Conservation (phyloP, 2,329 filamentous ascomycete species). For the Penicillium frequentans region DNA sequence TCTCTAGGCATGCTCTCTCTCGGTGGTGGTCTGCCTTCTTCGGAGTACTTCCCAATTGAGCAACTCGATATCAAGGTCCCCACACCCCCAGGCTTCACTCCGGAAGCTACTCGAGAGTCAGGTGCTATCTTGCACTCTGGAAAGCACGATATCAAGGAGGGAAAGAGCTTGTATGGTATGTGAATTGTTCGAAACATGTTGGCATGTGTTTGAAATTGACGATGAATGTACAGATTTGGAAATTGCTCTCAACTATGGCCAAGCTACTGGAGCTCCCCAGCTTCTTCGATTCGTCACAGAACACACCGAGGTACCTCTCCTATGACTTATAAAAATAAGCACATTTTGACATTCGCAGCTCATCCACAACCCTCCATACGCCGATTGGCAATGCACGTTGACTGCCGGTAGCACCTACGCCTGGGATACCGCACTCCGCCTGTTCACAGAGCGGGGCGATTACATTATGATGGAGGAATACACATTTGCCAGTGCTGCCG, state of each 20-base stretch:
- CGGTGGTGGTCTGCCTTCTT: constrained; percentile 84
- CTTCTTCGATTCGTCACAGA: constrained; percentile 89
- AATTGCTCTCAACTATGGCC: constrained; percentile 90
- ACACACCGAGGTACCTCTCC: constrained; percentile 72
- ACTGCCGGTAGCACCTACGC: constrained; percentile 84
- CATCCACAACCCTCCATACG: constrained; percentile 80
- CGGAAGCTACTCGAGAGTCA: constrained; percentile 61
- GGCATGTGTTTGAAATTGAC: background rate
- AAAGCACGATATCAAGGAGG: constrained; percentile 77
- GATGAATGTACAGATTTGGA: constrained; percentile 63
- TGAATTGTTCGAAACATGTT: background rate
- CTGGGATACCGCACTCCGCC: constrained; percentile 78
- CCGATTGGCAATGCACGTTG: constrained; percentile 84
- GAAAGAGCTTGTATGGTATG: constrained; percentile 54
- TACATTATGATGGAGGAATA: constrained; percentile 85
- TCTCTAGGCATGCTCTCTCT: constrained; percentile 74
- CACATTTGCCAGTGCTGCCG: constrained; percentile 77
- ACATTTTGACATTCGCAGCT: constrained; percentile 48
- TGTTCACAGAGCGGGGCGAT: constrained; percentile 76
- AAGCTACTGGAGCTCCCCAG: constrained; percentile 81
- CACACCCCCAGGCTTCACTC: constrained; percentile 66
- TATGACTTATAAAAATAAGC: background rate
- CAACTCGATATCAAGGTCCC: constrained; percentile 74
- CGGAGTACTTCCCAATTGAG: constrained; percentile 90
- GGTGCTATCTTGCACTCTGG: constrained; percentile 66